Evolutionary conservation across 495 filamentous ascomycete species (phyloP), one percentile per base, ranked within the genome.

Genomic region (Penicillium parvum): DNA sequence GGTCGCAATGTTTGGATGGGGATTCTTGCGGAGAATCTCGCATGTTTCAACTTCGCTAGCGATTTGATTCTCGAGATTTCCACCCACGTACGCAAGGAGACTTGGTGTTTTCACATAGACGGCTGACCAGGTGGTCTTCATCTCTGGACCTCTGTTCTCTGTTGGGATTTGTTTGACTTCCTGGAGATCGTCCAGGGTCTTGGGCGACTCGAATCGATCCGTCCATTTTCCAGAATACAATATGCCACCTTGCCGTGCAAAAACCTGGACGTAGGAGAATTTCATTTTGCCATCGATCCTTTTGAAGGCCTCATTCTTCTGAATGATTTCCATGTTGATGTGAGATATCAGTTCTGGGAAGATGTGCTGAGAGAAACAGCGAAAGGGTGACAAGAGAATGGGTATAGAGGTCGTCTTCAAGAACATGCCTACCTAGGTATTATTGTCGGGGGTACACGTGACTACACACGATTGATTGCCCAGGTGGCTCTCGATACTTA

Each of bases 1-100:
- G 22, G 40, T 38, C 28, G 67, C 53, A 35, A 68, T 66, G 42
- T 65, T 62, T 11, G 58, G 65, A 45, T 72, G 63, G 12, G 66
- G 65, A 34, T 64, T 58, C 37, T 33, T 18, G 44, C 63, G 32
- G 23, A 65, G 61, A 6, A 67, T 56, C 45, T 66, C 43, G 44
- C 56, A 65, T 22, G 43, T 51, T 33, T 52, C 41, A 32, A 49
- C 38, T 50, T 63, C 55, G 43, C 45, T 45, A 30, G 40, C 20
- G 27, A 63, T 52, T 37, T 40, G 37, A 11, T 50, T 47, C 37
- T 52, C 40, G 11, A 58, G 49, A 28, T 53, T 43, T 17, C 40
- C 29, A 37, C 53, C 20, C 10, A 21, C 14, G 32, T 53, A 59
- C 8, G 43, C 39, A 16, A 63, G 48, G 23, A 59, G 53, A 51